A percentile compares a stretch with the other conserved stretches of the same genome.
Conservation (phyloP, 441 rosid species). For the Arabidopsis hybrid region DNA sequence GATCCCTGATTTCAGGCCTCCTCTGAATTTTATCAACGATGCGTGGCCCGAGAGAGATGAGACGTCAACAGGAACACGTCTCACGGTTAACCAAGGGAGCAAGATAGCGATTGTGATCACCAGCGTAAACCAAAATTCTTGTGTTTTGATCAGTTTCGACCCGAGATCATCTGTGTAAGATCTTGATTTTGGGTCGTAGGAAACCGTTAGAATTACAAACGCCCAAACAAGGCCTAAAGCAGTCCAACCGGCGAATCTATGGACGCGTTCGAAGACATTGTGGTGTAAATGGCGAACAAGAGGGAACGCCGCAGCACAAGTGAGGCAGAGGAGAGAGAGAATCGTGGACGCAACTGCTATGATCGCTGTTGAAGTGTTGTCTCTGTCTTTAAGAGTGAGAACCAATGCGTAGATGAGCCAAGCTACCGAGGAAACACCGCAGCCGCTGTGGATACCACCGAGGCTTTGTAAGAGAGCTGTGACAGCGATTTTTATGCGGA, state of each 20-base stretch:
- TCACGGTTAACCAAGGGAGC: conserved; percentile 73
- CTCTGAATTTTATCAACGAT: conserved; percentile 67
- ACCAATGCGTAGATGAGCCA: conserved; percentile 72
- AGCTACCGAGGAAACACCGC: conserved; percentile 71
- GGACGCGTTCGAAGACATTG: conserved; percentile 73
- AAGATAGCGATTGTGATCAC: conserved; percentile 61
- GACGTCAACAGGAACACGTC: conserved; percentile 58
- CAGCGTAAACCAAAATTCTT: conserved; percentile 76
- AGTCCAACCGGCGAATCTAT: conserved; percentile 77
- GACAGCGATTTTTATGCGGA: conserved; percentile 58
- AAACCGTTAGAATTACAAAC: conserved; percentile 57
- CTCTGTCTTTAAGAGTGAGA: conserved; percentile 55
- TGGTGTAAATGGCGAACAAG: conserved; percentile 83
- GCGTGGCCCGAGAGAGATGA: conserved; percentile 74
- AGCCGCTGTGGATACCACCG: conserved; percentile 82
- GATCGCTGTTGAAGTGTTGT: conserved; percentile 60
- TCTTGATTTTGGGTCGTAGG: conserved; percentile 63
- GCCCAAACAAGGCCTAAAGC: conserved; percentile 70
- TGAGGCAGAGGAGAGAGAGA: conserved; percentile 60
- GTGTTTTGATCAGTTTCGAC: conserved; percentile 49
- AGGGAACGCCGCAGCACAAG: conserved; percentile 71
- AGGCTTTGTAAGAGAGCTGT: conserved; percentile 77
- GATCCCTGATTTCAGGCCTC: conserved; percentile 74
- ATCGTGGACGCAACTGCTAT: conserved; percentile 56
- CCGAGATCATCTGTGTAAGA: conserved; percentile 50